These are phyloP conservation scores for Cyclocybe cylindracea DNA, from an alignment of 768 basidiomycete species.

Conservation along the genomic window DNA sequence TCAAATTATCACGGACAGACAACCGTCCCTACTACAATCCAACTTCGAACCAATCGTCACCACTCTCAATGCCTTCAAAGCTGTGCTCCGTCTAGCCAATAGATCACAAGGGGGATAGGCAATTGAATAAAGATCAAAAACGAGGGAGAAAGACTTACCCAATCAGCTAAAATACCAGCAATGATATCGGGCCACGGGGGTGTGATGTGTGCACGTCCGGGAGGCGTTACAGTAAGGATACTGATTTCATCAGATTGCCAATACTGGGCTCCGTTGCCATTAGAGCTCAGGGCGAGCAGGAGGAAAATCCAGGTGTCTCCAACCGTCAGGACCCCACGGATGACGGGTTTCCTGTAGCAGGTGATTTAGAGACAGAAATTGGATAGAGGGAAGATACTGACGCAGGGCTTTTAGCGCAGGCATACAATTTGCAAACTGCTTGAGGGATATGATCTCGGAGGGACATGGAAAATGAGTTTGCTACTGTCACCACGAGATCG, in stretches of 20 bases:
- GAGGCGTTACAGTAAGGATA: not conserved
- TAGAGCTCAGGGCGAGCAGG: conserved; percentile 12
- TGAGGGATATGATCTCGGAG: conserved; percentile 14
- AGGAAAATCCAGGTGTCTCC: conserved; percentile 25
- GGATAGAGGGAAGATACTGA: conserved; percentile 10
- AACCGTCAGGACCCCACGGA: conserved; percentile 26
- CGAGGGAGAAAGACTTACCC: conserved; percentile 8
- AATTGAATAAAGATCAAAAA: not conserved
- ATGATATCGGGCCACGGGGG: conserved; percentile 20
- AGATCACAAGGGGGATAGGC: not conserved
- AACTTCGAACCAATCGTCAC: conserved; percentile 17
- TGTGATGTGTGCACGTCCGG: conserved; percentile 4
- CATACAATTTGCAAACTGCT: conserved; percentile 18
- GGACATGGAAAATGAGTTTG: conserved; percentile 9
- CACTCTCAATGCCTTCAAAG: conserved; percentile 14
- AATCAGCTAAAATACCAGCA: conserved; percentile 22
- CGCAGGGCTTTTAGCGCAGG: conserved; percentile 18
- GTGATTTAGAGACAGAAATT: conserved; percentile 6
- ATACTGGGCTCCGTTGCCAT: conserved; percentile 18
- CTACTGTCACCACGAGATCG: not conserved
- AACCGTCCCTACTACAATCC: no score
- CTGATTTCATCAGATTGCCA: conserved; percentile 11
- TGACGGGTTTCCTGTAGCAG: conserved; percentile 17
- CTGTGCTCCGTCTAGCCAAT: conserved; percentile 16
- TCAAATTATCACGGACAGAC: no score